Conservation (phyloP, 805 yeast genomes). For the Jamesozyma hellenica region DNA sequence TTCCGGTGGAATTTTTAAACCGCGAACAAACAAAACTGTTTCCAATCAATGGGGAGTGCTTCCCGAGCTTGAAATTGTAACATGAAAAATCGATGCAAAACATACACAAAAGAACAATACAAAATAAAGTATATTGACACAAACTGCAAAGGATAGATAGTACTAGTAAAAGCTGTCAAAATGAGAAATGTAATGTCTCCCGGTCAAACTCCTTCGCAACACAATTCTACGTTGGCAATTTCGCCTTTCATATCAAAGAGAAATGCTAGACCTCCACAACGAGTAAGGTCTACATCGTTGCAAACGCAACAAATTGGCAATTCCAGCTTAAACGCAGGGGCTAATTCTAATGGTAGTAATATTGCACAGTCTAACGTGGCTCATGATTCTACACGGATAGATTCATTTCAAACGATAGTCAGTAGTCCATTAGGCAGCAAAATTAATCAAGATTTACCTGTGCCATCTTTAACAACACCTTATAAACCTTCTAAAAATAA, state of each 20-base stretch:
- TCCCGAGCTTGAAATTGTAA: no score
- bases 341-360: background rate
- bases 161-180: background rate
- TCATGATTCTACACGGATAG: background rate
- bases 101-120: background rate
- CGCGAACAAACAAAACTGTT: no score
- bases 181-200: conserved; percentile 19
- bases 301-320: background rate
- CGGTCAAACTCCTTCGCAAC: conserved; percentile 41
- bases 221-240: conserved; percentile 62
- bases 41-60: no score
- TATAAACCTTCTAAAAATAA: conserved; percentile 30
- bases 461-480: conserved; percentile 33
- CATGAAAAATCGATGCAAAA: no score
- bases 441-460: conserved; percentile 8
- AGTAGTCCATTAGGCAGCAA: conserved; percentile 23
- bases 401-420: conserved; percentile 10
- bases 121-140: background rate
- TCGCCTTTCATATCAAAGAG: conserved; percentile 49
- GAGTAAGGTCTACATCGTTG: conserved; percentile 2
- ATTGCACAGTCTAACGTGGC: background rate
- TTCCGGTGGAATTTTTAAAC: background rate
- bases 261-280: conserved; percentile 15
- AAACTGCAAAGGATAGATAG: no score
- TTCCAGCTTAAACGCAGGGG: conserved; percentile 1